Percentiles rank a stretch among this genome's conserved stretches.
These are phyloP conservation scores for Artomyces pyxidatus DNA, from an alignment of 768 basidiomycete genomes.

Conservation along the genomic window DNA sequence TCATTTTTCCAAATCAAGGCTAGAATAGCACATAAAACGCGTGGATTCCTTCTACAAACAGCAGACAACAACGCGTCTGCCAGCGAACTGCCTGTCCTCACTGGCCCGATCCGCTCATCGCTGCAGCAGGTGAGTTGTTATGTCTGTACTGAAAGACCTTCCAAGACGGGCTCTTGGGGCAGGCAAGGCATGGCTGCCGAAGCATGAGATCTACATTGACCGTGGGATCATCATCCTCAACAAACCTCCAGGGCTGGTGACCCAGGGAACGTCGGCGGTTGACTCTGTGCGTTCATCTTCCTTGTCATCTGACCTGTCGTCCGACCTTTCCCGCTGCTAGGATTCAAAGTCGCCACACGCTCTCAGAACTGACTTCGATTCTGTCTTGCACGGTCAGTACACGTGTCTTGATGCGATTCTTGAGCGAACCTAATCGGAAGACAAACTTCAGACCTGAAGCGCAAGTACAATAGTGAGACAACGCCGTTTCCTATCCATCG, in stretches of 20 bases:
- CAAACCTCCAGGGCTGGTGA: constrained; percentile 15
- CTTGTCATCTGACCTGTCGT: background rate
- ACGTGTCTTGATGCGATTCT: background rate
- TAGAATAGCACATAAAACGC: too few relatives aligned
- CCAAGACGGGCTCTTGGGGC: background rate
- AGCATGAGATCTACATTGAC: constrained; percentile 10
- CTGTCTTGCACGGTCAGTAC: background rate
- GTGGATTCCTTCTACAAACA: constrained; percentile 1
- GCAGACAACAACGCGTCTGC: background rate
- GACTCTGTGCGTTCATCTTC: background rate
- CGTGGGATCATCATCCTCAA: constrained; percentile 14
- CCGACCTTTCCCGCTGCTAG: background rate
- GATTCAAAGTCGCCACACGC: background rate
- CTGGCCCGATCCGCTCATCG: background rate
- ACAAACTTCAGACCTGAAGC: constrained; percentile 4
- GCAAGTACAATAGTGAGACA: background rate
- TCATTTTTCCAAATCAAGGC: too few relatives aligned
- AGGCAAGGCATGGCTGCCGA: background rate
- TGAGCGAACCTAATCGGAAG: background rate
- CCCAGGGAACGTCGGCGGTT: constrained; percentile 3
- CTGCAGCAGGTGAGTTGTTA: background rate
- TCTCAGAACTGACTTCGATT: background rate
- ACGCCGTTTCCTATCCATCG: constrained; percentile 15
- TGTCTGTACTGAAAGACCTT: background rate
- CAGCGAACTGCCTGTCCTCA: background rate